phyloP scores from a whole-genome alignment of 495 filamentous ascomycete genomes.

The Aspergillus baeticus region DNA sequence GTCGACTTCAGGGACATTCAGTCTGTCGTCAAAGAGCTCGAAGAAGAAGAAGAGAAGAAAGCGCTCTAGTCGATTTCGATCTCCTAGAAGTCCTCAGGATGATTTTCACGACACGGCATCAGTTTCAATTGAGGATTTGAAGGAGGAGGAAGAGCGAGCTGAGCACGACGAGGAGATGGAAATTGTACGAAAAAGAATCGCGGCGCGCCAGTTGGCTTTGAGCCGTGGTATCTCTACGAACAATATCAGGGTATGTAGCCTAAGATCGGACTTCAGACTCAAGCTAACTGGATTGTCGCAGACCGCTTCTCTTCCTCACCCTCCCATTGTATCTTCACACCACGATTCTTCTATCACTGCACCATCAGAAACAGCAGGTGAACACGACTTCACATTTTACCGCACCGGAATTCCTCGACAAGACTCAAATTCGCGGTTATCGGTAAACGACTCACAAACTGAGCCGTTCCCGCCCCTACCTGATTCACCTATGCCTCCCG shows the following conservation, averaged over 20 bases:
- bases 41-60: constrained; percentile 30
- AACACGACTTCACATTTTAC: constrained; percentile 2
- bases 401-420: constrained; percentile 8
- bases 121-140: constrained; percentile 69
- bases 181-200: constrained; percentile 66
- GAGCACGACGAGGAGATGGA: constrained; percentile 68
- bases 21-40: constrained; percentile 50
- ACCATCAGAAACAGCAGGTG: constrained; percentile 12
- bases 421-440: constrained; percentile 19
- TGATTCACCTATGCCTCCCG: constrained; percentile 7
- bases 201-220: constrained; percentile 69
- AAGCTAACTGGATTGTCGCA: background rate
- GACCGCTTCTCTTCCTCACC: constrained; percentile 8
- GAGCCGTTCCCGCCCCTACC: constrained; percentile 41
- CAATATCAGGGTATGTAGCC: constrained; percentile 21
- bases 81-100: constrained; percentile 24
- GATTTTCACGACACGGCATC: constrained; percentile 26
- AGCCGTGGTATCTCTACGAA: constrained; percentile 58
- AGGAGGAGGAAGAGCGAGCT: constrained; percentile 71
- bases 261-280: background rate
- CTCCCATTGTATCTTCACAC: constrained; percentile 13
- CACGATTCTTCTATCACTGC: constrained; percentile 7
- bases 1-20: constrained; percentile 51
- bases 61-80: constrained; percentile 25
- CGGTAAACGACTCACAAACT: constrained; percentile 23